A percentile compares a stretch with the other conserved stretches of the same genome.
phyloP scores from a whole-genome alignment of 768 basidiomycete species.

The Rhizopogon vinicolor region DNA sequence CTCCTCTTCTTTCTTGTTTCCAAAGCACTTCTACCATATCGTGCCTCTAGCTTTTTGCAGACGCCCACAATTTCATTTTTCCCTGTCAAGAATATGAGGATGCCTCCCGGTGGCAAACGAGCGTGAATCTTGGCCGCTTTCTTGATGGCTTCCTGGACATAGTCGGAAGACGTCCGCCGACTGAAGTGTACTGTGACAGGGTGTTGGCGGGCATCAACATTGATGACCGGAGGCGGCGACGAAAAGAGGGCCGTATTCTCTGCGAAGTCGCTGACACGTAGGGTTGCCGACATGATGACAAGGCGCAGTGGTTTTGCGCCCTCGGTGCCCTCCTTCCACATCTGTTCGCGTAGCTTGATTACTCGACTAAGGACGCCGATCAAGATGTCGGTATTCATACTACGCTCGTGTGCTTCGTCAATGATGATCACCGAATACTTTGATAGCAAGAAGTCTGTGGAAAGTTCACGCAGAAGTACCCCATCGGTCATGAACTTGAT shows the following conservation, averaged over 20 bases:
- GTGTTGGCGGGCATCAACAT: conserved; percentile 86
- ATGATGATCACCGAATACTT: conserved; percentile 95
- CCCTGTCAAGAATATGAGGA: conserved; percentile 92
- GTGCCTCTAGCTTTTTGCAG: conserved; percentile 75
- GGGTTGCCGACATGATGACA: conserved; percentile 98
- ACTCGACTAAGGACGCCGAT: conserved; percentile 97
- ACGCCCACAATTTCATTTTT: conserved; percentile 92
- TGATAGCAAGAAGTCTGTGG: conserved; percentile 87
- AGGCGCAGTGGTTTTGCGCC: conserved; percentile 82
- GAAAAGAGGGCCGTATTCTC: conserved; percentile 81
- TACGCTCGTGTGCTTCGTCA: conserved; percentile 97
- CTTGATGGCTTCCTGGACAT: conserved; percentile 84
- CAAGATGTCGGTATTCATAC: conserved; percentile 96
- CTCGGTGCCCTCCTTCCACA: conserved; percentile 80
- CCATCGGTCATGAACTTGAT: conserved; percentile 99
- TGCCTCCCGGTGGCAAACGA: conserved; percentile 87
- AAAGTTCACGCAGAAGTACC: conserved; percentile 88
- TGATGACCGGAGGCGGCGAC: conserved; percentile 85
- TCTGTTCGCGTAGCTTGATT: conserved; percentile 79
- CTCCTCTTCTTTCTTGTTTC: conserved; percentile 42
- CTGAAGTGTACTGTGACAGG: conserved; percentile 95
- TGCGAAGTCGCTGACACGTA: conserved; percentile 89
- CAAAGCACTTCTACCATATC: conserved; percentile 65
- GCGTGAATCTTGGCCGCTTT: conserved; percentile 92
- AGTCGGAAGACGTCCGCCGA: conserved; percentile 80